Evolutionary conservation across 331 rosid species (phyloP).

Genomic region (Ulmus americana): DNA sequence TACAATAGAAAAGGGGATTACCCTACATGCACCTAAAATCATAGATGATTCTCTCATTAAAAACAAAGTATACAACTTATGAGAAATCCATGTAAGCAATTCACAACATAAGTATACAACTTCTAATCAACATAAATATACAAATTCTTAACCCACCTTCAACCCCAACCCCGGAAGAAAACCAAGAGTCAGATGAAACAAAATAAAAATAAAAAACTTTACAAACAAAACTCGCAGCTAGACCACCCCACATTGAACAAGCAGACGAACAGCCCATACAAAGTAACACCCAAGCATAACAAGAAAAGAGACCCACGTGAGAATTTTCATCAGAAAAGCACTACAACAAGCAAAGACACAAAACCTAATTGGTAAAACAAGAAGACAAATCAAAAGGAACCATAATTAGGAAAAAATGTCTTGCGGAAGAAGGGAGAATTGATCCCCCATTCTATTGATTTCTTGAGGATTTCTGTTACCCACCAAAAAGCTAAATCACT

Average conservation of each 20-base stretch:
- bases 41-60: background rate
- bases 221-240: background rate
- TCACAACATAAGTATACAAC: background rate
- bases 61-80: background rate
- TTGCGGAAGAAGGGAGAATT: background rate
- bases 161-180: background rate
- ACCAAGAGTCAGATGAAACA: background rate
- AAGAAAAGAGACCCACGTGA: conserved; percentile 2
- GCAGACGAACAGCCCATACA: background rate
- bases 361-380: conserved; percentile 5
- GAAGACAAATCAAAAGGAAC: conserved; percentile 22
- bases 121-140: background rate
- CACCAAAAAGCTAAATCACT: too few species aligned
- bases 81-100: background rate
- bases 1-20: too few species aligned
- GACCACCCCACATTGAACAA: conserved; percentile 10
- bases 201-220: background rate
- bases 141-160: background rate
- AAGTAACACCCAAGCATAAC: background rate
- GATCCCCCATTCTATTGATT: background rate
- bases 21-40: background rate
- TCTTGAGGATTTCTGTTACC: too few species aligned
- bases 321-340: conserved; percentile 22
- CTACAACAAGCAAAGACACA: conserved; percentile 2
- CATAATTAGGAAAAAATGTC: conserved; percentile 13